Base-by-base conservation (phyloP, 192 early-diverging fungal genomes). In the Chytriomyces sp. region DNA sequence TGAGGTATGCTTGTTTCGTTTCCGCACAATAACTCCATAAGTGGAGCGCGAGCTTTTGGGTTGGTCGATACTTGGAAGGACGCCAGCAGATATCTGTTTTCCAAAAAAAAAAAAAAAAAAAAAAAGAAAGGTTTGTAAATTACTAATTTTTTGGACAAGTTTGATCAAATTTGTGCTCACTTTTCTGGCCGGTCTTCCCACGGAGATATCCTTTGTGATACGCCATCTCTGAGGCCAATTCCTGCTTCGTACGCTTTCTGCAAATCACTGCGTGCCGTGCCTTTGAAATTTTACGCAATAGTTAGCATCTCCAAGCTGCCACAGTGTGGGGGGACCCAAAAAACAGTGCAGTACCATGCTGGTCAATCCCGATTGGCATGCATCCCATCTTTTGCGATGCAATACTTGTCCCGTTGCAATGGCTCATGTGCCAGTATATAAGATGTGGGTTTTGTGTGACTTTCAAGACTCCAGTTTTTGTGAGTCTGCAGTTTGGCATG, bases 281-380 rank as follows among this genome's bases (percentile, higher is more conserved):
- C 57, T 13, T 61, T 35, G 35, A 35, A 35, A 2, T 35, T 35
- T 35, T 35, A 35, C 35, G 35, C 4, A 35, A 35, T 35, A 35
- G 35, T 35, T 35, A 35, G 35, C 35, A 35, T 35, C 35, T 35
- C 35, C 35, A 35, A 2, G 28, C 28, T 35, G 28, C 2, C 28
- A 35, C 2, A 35, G 1, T 35, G 35, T 35, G 35, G 35, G 35
- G 35, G 35, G 35, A 35, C 35, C 3, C 2, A 35, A 35, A 1
- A 35, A 35, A 35, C 35, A 35, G 20, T 75, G 13, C 45, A 69
- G 5, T 47, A 26, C 48, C 67, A 10, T 50, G 50, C 45, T 76
- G 75, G 24, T 76, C 50, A 46, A 76, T 13, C 13, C 75, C 75
- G 8, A 76, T 57, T 6, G 65, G 75, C 13, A 76, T 76, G 48